Evolutionary conservation across 2,329 filamentous ascomycete genomes (phyloP).

Genomic region (Berkeleyomyces basicola): DNA sequence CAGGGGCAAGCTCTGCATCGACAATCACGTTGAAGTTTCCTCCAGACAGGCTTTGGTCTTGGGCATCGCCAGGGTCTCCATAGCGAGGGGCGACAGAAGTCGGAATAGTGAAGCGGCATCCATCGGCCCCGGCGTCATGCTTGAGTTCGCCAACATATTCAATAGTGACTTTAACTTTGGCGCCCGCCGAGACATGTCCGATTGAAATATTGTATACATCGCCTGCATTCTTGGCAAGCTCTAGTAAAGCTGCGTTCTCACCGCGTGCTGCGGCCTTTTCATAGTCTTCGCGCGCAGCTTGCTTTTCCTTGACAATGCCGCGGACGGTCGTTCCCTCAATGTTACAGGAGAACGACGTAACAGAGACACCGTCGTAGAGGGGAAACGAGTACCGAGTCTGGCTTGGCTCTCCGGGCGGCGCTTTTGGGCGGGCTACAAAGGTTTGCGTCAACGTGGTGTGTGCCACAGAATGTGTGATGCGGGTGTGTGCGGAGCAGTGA

Average conservation of each 20-base stretch:
- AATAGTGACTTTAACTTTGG: conserved; percentile 42
- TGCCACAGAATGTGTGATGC: conserved; percentile 41
- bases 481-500: conserved; percentile 39
- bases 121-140: conserved; percentile 51
- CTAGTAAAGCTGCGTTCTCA: conserved; percentile 46
- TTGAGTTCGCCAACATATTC: conserved; percentile 55
- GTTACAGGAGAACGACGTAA: conserved; percentile 49
- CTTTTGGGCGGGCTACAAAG: conserved; percentile 39
- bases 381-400: conserved; percentile 53
- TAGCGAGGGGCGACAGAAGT: conserved; percentile 52
- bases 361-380: conserved; percentile 53
- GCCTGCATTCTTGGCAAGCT: conserved; percentile 40
- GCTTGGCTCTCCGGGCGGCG: conserved; percentile 14
- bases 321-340: conserved; percentile 42
- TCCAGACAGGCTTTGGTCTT: not conserved
- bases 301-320: conserved; percentile 50
- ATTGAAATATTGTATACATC: conserved; percentile 54
- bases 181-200: conserved; percentile 46
- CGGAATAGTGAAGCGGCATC: conserved; percentile 52
- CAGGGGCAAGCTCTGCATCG: conserved; percentile 31
- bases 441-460: conserved; percentile 26
- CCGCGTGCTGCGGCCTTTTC: conserved; percentile 39
- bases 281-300: conserved; percentile 43
- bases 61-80: conserved; percentile 22
- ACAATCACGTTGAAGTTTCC: conserved; percentile 18